These are phyloP conservation scores for Sisymbrium altissimum DNA, from an alignment of 345 rosid species.

Conservation along the genomic window DNA sequence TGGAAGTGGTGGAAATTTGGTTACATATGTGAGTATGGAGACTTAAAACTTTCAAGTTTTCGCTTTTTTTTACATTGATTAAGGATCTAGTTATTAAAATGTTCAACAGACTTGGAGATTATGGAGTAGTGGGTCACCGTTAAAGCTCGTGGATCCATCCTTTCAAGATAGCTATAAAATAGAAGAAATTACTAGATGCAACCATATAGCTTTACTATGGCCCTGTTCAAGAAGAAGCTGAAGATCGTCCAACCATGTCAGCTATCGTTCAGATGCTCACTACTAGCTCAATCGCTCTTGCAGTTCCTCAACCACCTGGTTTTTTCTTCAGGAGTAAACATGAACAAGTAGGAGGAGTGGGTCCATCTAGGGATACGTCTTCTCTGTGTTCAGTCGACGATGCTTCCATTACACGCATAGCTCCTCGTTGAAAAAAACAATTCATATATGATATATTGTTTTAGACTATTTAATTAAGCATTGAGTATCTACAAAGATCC, in stretches of 20 bases:
- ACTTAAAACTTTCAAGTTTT: no score
- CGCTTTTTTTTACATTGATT: no score
- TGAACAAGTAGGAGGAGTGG: not conserved
- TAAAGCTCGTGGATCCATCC: not conserved
- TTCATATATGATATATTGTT: not conserved
- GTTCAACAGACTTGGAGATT: not conserved
- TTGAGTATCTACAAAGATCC: not conserved
- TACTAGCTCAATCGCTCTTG: constrained; percentile 28
- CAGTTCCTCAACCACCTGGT: constrained; percentile 18
- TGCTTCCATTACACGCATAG: not conserved
- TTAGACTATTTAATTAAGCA: not conserved
- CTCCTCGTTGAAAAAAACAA: constrained; percentile 6
- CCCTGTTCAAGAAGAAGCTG: constrained; percentile 46
- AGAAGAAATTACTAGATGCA: not conserved
- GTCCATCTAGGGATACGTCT: not conserved
- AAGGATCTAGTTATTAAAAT: no score
- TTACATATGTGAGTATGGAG: not conserved
- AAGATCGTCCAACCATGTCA: constrained; percentile 40
- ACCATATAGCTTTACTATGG: not conserved
- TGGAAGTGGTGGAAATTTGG: not conserved
- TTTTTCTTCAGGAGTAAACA: not conserved
- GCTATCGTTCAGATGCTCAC: constrained; percentile 35
- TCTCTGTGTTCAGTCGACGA: constrained; percentile 2
- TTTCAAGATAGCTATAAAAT: not conserved
- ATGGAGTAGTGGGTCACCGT: not conserved